phyloP scores from a whole-genome alignment of 2,329 filamentous ascomycete genomes.

The Fusarium pseudonygamai region DNA sequence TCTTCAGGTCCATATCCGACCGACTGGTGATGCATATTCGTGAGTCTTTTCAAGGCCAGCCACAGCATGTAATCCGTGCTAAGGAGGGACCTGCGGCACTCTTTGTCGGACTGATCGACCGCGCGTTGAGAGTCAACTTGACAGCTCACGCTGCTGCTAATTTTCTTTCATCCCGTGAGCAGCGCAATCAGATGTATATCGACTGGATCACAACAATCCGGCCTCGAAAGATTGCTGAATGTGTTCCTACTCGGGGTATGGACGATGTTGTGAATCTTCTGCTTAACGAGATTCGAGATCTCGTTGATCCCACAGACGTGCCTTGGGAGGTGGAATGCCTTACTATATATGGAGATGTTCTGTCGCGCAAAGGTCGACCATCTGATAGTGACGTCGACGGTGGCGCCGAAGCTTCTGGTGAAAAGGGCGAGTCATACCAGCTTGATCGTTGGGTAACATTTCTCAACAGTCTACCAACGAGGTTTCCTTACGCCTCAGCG shows the following conservation, averaged over 20 bases:
- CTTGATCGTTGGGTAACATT: conserved; percentile 83
- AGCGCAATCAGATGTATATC: conserved; percentile 93
- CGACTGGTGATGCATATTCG: conserved; percentile 83
- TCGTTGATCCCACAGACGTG: conserved; percentile 74
- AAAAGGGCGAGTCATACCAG: conserved; percentile 61
- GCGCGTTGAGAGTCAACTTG: conserved; percentile 89
- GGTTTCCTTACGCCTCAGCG: conserved; percentile 78
- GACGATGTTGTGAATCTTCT: conserved; percentile 72
- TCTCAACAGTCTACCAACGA: conserved; percentile 71
- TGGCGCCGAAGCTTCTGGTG: conserved; percentile 51
- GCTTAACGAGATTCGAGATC: conserved; percentile 72
- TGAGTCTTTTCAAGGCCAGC: conserved; percentile 85
- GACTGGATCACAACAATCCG: conserved; percentile 82
- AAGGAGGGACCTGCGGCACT: conserved; percentile 89
- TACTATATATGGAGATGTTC: conserved; percentile 68
- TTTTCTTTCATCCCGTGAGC: conserved; percentile 87
- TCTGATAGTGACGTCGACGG: conserved; percentile 39
- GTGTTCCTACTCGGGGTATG: conserved; percentile 70
- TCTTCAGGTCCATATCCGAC: conserved; percentile 86
- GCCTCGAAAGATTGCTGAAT: conserved; percentile 70
- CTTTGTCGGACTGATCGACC: conserved; percentile 86
- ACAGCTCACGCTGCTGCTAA: conserved; percentile 94
- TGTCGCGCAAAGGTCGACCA: conserved; percentile 57
- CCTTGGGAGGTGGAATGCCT: conserved; percentile 71
- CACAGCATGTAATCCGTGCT: conserved; percentile 83